Evolutionary conservation across 495 filamentous ascomycete species (phyloP).

Genomic region (Penicillium mononematosum): DNA sequence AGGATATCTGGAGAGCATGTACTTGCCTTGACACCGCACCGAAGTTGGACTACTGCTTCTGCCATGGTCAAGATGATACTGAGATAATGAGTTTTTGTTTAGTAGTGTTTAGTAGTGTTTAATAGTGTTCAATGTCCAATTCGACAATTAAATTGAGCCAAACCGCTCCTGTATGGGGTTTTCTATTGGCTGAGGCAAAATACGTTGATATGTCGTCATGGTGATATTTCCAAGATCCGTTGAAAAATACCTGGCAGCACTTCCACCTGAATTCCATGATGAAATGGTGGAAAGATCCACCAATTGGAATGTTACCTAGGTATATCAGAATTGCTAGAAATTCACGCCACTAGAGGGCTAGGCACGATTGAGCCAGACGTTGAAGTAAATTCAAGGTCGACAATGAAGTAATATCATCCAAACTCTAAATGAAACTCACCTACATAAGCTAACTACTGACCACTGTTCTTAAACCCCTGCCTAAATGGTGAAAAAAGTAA

Average conservation of each 20-base stretch:
- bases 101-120: not conserved
- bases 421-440: not conserved
- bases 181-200: not conserved
- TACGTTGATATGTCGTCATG: slow-evolving; percentile 17
- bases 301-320: not conserved
- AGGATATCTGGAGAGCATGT: not conserved
- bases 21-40: slow-evolving; percentile 43
- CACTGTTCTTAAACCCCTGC: not conserved
- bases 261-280: too few relatives aligned
- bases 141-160: not conserved
- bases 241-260: not conserved
- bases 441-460: not conserved
- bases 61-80: slow-evolving; percentile 17
- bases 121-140: not conserved
- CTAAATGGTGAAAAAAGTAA: not conserved
- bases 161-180: not conserved
- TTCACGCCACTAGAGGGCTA: too few relatives aligned
- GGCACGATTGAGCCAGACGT: too few relatives aligned
- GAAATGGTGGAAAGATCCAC: not conserved
- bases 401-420: not conserved
- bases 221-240: slow-evolving; percentile 11
- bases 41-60: slow-evolving; percentile 42
- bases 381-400: not conserved
- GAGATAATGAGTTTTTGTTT: not conserved
- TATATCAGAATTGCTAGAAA: too few relatives aligned